phyloP scores from a whole-genome alignment of 768 basidiomycete species.

The Saitozyma podzolica region DNA sequence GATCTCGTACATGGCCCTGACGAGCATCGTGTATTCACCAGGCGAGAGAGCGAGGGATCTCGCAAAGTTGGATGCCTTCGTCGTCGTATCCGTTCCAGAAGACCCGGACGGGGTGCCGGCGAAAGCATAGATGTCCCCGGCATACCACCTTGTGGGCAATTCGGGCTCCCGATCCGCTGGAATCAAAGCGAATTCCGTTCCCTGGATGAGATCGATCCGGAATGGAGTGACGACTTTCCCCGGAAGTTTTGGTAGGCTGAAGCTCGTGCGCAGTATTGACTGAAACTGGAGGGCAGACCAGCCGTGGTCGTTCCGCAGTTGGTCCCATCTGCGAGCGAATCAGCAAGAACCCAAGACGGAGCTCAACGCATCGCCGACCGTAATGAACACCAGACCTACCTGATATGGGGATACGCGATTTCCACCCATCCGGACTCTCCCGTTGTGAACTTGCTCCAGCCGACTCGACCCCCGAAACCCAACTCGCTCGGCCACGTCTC shows the following conservation, averaged over 20 bases:
- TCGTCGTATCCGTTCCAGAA: slow-evolving; percentile 51
- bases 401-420: slow-evolving; percentile 32
- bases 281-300: slow-evolving; percentile 87
- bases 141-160: slow-evolving; percentile 63
- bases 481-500: slow-evolving; percentile 42
- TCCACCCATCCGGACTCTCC: slow-evolving; percentile 32
- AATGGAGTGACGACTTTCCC: slow-evolving; percentile 58
- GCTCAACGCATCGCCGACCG: not conserved
- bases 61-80: slow-evolving; percentile 58
- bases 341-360: not conserved
- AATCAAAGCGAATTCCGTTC: slow-evolving; percentile 72
- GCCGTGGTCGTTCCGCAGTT: slow-evolving; percentile 72
- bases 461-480: slow-evolving; percentile 25
- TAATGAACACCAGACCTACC: slow-evolving; percentile 12
- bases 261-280: slow-evolving; percentile 64
- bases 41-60: slow-evolving; percentile 54
- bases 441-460: slow-evolving; percentile 31
- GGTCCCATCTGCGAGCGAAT: slow-evolving; percentile 62
- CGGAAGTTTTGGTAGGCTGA: slow-evolving; percentile 60
- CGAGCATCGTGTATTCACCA: slow-evolving; percentile 67
- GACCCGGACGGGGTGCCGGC: slow-evolving; percentile 44
- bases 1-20: slow-evolving; percentile 87
- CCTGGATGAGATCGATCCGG: slow-evolving; percentile 66
- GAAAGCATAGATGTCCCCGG: slow-evolving; percentile 82
- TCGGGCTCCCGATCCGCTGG: slow-evolving; percentile 50